phyloP scores from a whole-genome alignment of 2,329 filamentous ascomycete species.

The Pyricularia sp. region DNA sequence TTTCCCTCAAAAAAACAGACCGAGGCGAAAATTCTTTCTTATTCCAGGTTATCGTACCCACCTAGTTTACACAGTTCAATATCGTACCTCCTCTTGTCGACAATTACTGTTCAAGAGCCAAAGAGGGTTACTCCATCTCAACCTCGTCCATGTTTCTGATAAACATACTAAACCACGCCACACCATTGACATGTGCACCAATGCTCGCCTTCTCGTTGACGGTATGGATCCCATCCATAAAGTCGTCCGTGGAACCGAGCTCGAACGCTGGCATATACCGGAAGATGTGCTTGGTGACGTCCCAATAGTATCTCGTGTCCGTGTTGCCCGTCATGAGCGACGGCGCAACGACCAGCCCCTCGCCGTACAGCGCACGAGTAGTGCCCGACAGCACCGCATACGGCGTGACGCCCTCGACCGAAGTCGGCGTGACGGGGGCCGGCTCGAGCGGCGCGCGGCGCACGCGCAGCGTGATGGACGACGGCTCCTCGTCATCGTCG shows the following conservation, averaged over 20 bases:
- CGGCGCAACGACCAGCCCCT: constrained; percentile 41
- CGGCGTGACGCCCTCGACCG: constrained; percentile 27
- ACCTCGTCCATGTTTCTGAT: constrained; percentile 31
- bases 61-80: not conserved
- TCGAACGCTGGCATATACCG: constrained; percentile 36
- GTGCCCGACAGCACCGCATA: constrained; percentile 43
- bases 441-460: constrained; percentile 31
- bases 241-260: constrained; percentile 16
- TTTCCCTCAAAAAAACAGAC: not conserved
- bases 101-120: not conserved
- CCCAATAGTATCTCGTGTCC: constrained; percentile 38
- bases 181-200: constrained; percentile 21
- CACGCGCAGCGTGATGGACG: constrained; percentile 31
- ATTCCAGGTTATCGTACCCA: not conserved
- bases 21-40: not conserved
- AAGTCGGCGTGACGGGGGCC: constrained; percentile 48
- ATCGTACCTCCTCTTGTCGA: not conserved
- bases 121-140: constrained; percentile 11
- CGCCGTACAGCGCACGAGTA: constrained; percentile 34
- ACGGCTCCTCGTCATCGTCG: constrained; percentile 25
- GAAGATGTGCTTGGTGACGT: constrained; percentile 35
- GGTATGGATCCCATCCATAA: constrained; percentile 24
- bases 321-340: constrained; percentile 40
- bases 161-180: constrained; percentile 27
- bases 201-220: constrained; percentile 28